Evolutionary conservation across 306 rosid genomes (phyloP), one percentile per base, ranked within the genome.

Genomic region (Fragaria nilgerrensis): DNA sequence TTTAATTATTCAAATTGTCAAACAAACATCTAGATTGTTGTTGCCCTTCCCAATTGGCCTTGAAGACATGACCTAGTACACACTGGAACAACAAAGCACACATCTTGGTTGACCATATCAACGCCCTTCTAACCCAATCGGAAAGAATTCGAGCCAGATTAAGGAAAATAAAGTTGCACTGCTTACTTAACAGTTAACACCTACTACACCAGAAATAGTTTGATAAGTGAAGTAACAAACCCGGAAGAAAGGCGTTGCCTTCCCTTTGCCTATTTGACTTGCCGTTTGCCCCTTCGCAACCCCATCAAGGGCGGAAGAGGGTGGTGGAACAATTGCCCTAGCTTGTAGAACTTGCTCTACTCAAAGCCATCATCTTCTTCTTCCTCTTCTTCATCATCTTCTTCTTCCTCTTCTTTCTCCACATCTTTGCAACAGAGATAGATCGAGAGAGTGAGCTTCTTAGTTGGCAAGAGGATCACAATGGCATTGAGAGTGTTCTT

Each of bases 191-290:
- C 41, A 36, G 41, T 17, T 29, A 62, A 27, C 41, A 25, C 14
- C 19, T 16, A 41, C 19, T 8, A 74, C 22, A 22, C 59, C 68
- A 73, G 17, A 56, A 55, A 73, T 68, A 73, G 77, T 68, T 39
- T 22, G 52, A 73, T 45, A 32, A n/a, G 53, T 70, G 48, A 75
- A 55, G 32, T 20, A 81, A 74, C 70, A 56, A 77, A 89, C 27
- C 89, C 76, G 85, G 88, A 88, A 88, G 91, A 90, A 90, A 89
- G 96, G 92, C 94, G 77, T 89, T 47, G 87, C 96, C 94, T 89
- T 79, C 96, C 94, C 89, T 87, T 68, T 87, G 96, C 94, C 92
- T 80, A 50, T 56, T 64, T 86, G 94, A 89, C 85, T 91, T 91
- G 96, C 96, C 96, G 79, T 82, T 78, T 73, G 16, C 80, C 68